Conservation (phyloP, 495 filamentous ascomycete species). For the Tuber aestivum region DNA sequence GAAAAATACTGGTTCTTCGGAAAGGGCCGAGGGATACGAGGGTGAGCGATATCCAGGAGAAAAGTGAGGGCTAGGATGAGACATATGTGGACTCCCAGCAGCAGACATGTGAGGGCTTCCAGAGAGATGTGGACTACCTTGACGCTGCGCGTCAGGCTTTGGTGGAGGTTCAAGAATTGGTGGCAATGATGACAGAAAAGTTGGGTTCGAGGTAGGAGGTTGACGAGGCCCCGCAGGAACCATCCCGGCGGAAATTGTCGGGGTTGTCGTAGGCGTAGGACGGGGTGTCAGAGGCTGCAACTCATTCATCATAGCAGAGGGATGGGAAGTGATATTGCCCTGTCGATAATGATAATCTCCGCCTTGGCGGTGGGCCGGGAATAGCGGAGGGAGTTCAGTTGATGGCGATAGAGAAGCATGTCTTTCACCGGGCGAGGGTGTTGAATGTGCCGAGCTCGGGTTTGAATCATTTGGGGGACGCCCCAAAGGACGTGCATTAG, state of each 20-base stretch:
- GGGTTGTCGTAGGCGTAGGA: slow-evolving; percentile 58
- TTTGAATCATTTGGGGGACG: slow-evolving; percentile 58
- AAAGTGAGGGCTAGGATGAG: slow-evolving; percentile 36
- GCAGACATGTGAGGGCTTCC: slow-evolving; percentile 16
- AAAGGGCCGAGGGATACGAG: slow-evolving; percentile 34
- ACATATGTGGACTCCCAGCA: slow-evolving; percentile 37
- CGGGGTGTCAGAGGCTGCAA: slow-evolving; percentile 69
- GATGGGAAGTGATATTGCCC: slow-evolving; percentile 60
- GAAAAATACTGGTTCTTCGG: slow-evolving; percentile 39
- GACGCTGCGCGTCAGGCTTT: slow-evolving; percentile 54
- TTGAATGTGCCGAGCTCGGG: slow-evolving; percentile 73
- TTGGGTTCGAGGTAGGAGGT: slow-evolving; percentile 55
- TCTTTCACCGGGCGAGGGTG: slow-evolving; percentile 76
- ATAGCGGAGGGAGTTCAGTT: slow-evolving; percentile 66
- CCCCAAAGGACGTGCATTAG: slow-evolving; percentile 56
- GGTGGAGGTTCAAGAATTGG: slow-evolving; percentile 82
- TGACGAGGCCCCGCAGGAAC: slow-evolving; percentile 46
- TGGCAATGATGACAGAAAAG: slow-evolving; percentile 63
- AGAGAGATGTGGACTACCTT: slow-evolving; percentile 38
- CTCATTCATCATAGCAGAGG: slow-evolving; percentile 75
- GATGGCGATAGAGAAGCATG: slow-evolving; percentile 72
- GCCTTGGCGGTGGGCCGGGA: slow-evolving; percentile 61
- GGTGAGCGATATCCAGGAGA: slow-evolving; percentile 41
- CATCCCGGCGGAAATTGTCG: slow-evolving; percentile 56
- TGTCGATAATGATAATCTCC: slow-evolving; percentile 61